Evolutionary conservation across 768 basidiomycete species (phyloP).

Genomic region (Clathrus columnatus): DNA sequence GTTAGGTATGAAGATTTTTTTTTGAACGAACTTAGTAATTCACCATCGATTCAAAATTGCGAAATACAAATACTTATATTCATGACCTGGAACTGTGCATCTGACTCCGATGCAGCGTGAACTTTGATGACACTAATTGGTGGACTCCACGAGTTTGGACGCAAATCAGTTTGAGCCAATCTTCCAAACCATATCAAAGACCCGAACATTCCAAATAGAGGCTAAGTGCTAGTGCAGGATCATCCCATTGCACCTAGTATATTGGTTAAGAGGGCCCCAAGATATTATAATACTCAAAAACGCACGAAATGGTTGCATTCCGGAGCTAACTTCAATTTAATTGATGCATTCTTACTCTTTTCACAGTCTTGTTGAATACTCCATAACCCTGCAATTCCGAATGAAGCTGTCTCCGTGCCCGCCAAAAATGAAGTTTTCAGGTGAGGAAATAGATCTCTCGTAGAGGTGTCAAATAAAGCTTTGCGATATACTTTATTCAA

Average conservation of each 20-base stretch:
- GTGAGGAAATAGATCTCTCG: not conserved
- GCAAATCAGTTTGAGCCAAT: too few species aligned
- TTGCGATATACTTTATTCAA: not conserved
- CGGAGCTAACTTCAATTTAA: not conserved
- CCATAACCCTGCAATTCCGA: not conserved
- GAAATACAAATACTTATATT: too few species aligned
- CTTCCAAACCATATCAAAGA: too few species aligned
- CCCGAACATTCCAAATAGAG: not conserved
- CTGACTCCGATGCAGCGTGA: too few species aligned
- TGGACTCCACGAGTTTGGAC: too few species aligned
- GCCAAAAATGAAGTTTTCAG: not conserved
- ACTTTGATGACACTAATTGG: too few species aligned
- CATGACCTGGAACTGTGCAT: too few species aligned
- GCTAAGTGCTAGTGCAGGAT: not conserved
- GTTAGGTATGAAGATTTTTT: too few species aligned
- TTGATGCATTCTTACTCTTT: not conserved
- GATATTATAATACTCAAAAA: not conserved
- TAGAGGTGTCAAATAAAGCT: not conserved
- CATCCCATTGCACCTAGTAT: not conserved
- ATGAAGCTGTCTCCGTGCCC: not conserved
- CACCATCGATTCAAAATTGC: too few species aligned
- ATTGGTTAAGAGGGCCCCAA: not conserved
- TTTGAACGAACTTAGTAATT: too few species aligned
- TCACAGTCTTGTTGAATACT: not conserved
- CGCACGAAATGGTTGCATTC: not conserved